phyloP scores from a whole-genome alignment of 1,139 yeast species.

The Yamadazyma sp. region DNA sequence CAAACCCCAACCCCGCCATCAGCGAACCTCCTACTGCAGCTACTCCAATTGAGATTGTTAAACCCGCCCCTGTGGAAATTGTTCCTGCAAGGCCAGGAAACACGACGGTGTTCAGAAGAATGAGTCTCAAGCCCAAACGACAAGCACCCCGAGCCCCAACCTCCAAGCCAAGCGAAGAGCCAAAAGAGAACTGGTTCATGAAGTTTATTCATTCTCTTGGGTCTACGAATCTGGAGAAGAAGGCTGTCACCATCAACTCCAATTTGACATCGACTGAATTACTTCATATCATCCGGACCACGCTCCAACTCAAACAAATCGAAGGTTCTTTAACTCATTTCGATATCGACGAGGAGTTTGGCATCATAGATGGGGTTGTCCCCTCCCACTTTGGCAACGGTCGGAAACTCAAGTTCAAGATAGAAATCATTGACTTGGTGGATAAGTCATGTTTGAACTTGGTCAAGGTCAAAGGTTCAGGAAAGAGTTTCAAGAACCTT shows the following conservation, averaged over 20 bases:
- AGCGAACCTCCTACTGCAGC: no score
- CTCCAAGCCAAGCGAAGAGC: constrained; percentile 8
- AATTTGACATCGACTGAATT: constrained; percentile 29
- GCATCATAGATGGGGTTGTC: constrained; percentile 45
- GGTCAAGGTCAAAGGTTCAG: constrained; percentile 64
- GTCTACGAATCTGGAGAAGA: constrained; percentile 9
- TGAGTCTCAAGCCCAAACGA: constrained; percentile 32
- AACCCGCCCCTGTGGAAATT: neutral
- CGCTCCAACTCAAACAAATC: constrained; percentile 47
- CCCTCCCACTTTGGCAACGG: constrained; percentile 52
- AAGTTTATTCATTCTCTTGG: constrained; percentile 31
- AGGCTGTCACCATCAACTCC: constrained; percentile 37
- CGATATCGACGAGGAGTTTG: constrained; percentile 44
- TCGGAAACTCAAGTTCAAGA: constrained; percentile 48
- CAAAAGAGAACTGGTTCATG: constrained; percentile 38
- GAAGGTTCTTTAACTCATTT: constrained; percentile 51
- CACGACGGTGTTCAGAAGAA: constrained; percentile 31
- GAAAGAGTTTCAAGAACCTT: constrained; percentile 60
- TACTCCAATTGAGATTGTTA: no score
- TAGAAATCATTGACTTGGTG: constrained; percentile 41
- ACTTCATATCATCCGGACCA: constrained; percentile 35
- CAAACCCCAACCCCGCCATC: no score
- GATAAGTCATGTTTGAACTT: constrained; percentile 52
- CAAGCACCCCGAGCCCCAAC: constrained; percentile 47
- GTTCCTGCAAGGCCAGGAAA: constrained; percentile 22